These are phyloP conservation scores for Usnea hakonensis DNA, from an alignment of 495 filamentous ascomycete genomes.

Conservation along the genomic window DNA sequence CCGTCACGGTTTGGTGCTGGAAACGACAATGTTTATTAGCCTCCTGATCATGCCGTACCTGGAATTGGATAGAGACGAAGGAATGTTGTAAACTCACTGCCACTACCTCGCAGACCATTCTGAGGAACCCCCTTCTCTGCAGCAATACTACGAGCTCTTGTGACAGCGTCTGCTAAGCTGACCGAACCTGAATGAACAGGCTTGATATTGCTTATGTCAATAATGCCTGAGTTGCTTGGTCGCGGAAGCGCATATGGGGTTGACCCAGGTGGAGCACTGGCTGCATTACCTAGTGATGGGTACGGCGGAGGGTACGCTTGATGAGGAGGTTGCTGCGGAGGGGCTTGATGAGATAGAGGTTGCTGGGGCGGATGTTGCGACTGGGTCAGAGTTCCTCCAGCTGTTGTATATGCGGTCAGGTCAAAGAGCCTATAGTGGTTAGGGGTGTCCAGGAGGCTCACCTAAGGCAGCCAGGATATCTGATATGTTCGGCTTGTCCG, in stretches of 20 bases:
- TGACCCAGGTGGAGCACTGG: conserved; percentile 36
- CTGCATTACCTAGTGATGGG: conserved; percentile 34
- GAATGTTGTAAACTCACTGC: conserved; percentile 26
- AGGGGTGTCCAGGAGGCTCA: background rate
- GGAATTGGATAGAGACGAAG: background rate
- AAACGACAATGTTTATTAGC: conserved; percentile 12
- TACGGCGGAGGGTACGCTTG: conserved; percentile 26
- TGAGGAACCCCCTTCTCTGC: conserved; percentile 56
- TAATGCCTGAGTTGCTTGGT: conserved; percentile 57
- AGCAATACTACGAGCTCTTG: conserved; percentile 62
- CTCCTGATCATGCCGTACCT: background rate
- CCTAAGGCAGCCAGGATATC: conserved; percentile 11
- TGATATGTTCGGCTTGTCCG: conserved; percentile 10
- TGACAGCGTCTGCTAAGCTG: conserved; percentile 63
- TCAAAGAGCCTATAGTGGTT: background rate
- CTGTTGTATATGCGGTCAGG: background rate
- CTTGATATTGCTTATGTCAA: conserved; percentile 68
- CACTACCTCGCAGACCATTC: conserved; percentile 28
- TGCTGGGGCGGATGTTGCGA: conserved; percentile 35
- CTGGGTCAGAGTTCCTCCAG: conserved; percentile 28
- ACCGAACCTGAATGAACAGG: conserved; percentile 66
- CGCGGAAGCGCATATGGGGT: conserved; percentile 43
- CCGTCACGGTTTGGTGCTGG: conserved; percentile 27
- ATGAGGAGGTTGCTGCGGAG: conserved; percentile 28
- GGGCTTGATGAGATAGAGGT: conserved; percentile 19